Evolutionary conservation across 2,329 filamentous ascomycete species (phyloP), one percentile per base, ranked within the genome.

Genomic region (Aspergillus pseudotamarii): DNA sequence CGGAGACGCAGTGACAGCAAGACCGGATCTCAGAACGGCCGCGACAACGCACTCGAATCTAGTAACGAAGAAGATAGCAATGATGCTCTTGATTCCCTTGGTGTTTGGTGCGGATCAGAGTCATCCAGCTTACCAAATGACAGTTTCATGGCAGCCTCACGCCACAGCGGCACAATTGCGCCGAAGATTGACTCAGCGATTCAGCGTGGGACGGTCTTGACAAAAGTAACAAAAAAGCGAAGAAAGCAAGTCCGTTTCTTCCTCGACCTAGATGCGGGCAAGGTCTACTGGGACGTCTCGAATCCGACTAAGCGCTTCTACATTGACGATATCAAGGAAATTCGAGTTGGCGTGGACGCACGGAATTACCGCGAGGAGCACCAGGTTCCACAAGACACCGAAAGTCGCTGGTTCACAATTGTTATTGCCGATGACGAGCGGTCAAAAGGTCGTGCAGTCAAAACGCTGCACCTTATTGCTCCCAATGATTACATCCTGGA

Each of bases 281-380:
- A 93, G 77, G 91, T 99, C 28, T 91, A 86, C 30, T 98, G 94
- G 94, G 91, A 96, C 76, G 86, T 88, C 54, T 87, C 85, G 10
- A 89, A 92, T 41, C 89, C 91, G 1, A 87, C 88, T 28, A 98
- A 97, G 76, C 89, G 88, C 59, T 91, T 99, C 67, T 96, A 96
- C 76, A 92, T 99, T 66, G 95, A 99, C 72, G 93, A 98, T 75
- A 94, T 99, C 72, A 91, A 92, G 72, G 93, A 97, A 73, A 93
- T 98, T 55, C 89, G 94, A 66, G 88, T 89, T 38, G 93, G 92
- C 21, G 86, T 86, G 14, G 92, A 98, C 74, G 92, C 94, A 21
- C 88, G 91, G 62, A 94, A 96, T 75, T 96, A 97, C 75, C 90
- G 92, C 48, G 89, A 94, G 71, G 94, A 97, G 76, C 92, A 91